Evolutionary conservation across 2,329 filamentous ascomycete species (phyloP).

Genomic region (Colletotrichum lini): DNA sequence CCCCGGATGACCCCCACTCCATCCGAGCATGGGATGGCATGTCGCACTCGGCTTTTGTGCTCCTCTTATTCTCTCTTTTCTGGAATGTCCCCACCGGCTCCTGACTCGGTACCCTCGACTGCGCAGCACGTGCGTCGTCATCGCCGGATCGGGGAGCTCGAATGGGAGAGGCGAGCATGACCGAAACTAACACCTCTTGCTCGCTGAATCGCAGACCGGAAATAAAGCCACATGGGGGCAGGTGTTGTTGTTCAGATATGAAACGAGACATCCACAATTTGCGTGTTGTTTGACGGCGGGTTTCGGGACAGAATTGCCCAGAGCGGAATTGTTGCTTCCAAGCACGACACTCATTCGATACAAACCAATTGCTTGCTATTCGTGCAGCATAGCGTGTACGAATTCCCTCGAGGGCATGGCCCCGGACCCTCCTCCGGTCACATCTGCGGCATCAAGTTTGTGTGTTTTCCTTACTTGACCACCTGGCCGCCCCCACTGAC

Average conservation of each 20-base stretch:
- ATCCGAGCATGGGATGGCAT: slow-evolving; percentile 22
- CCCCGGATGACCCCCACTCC: slow-evolving; percentile 32
- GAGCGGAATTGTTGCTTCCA: background rate
- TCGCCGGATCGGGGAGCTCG: slow-evolving; percentile 1
- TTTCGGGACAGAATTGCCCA: slow-evolving; percentile 1
- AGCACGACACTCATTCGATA: too few relatives aligned
- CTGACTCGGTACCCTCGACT: slow-evolving; percentile 21
- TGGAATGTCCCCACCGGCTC: slow-evolving; percentile 8
- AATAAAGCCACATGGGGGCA: background rate
- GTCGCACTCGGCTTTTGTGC: slow-evolving; percentile 5
- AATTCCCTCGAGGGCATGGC: background rate
- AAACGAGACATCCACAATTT: background rate
- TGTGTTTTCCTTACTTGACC: background rate
- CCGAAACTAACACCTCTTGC: background rate
- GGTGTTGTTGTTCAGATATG: background rate
- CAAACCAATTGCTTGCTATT: too few relatives aligned
- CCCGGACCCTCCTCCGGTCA: slow-evolving; percentile 8
- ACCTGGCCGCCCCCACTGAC: slow-evolving; percentile 13
- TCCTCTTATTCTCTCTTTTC: slow-evolving; percentile 32
- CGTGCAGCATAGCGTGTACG: too few relatives aligned
- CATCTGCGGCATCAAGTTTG: background rate
- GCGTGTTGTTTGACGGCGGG: background rate
- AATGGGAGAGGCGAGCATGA: background rate
- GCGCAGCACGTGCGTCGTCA: slow-evolving; percentile 12
- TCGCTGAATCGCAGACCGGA: background rate